Percentiles rank a stretch among this genome's conserved stretches.
phyloP scores from a whole-genome alignment of 2,329 filamentous ascomycete genomes.

The Fusarium paranaense region DNA sequence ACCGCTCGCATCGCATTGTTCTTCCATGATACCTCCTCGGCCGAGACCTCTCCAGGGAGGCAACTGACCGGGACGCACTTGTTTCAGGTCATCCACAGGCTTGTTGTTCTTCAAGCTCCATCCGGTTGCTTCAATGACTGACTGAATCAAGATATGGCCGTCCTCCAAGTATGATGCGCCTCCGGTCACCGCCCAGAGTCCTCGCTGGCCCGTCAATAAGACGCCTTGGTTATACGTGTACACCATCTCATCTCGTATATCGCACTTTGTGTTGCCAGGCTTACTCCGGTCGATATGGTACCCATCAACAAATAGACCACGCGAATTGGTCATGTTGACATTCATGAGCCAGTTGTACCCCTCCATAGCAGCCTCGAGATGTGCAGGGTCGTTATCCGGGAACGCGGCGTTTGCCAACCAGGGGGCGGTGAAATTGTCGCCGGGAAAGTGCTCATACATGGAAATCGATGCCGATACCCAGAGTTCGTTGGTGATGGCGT shows the following conservation, averaged over 20 bases:
- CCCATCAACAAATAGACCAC: conserved; percentile 85
- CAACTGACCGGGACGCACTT: conserved; percentile 50
- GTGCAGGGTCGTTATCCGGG: conserved; percentile 65
- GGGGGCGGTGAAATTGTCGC: conserved; percentile 79
- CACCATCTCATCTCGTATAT: conserved; percentile 86
- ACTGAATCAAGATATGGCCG: conserved; percentile 80
- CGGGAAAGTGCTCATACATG: conserved; percentile 92
- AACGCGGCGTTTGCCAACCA: conserved; percentile 57
- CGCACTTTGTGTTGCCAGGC: conserved; percentile 78
- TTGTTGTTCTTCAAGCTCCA: conserved; percentile 66
- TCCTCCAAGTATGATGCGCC: conserved; percentile 78
- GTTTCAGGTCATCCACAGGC: conserved; percentile 55
- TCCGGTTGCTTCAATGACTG: conserved; percentile 82
- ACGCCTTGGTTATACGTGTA: conserved; percentile 98
- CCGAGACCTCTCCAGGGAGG: conserved; percentile 81
- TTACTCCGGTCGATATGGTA: conserved; percentile 80
- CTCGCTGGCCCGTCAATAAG: conserved; percentile 82
- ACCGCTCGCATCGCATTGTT: conserved; percentile 80
- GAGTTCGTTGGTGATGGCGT: conserved; percentile 94
- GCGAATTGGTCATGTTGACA: conserved; percentile 82
- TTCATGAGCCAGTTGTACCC: conserved; percentile 84
- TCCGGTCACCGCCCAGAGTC: conserved; percentile 83
- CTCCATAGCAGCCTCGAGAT: conserved; percentile 79
- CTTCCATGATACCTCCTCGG: conserved; percentile 83
- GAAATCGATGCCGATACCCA: conserved; percentile 85